Conservation (phyloP, 1,284 basidiomycete genomes). For the Sanghuangporus sanghuang region DNA sequence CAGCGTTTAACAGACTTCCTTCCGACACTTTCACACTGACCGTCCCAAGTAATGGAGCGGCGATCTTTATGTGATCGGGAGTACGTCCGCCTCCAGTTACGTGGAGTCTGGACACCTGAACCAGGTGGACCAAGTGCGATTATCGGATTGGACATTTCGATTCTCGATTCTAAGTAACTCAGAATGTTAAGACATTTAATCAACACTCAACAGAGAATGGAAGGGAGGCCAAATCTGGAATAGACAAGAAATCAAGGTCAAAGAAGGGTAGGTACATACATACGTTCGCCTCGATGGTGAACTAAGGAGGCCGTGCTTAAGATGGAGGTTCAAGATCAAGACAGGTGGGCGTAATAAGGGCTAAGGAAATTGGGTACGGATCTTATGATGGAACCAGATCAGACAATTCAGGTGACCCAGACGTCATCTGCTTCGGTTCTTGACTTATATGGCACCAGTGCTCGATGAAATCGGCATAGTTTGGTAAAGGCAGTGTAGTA, state of each 20-base stretch:
- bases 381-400: neutral
- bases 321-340: neutral
- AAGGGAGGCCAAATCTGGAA: neutral
- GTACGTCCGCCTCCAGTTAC: neutral
- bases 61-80: conserved; percentile 9
- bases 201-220: neutral
- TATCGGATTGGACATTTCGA: neutral
- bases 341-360: neutral
- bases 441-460: neutral
- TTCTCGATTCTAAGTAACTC: neutral
- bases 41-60: conserved; percentile 17
- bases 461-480: neutral
- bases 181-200: neutral
- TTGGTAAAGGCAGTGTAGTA: neutral
- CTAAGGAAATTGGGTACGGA: neutral
- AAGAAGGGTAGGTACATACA: neutral
- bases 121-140: neutral
- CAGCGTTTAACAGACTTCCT: conserved; percentile 41
- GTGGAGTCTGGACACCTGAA: neutral
- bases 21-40: conserved; percentile 13
- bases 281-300: neutral
- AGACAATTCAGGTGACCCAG: neutral
- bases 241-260: neutral
- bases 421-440: neutral
- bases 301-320: neutral